A percentile compares a stretch with the other conserved stretches of the same genome.
These are phyloP conservation scores for Camellia oleifera DNA, from an alignment of 179 eudicot genomes.

Conservation along the genomic window DNA sequence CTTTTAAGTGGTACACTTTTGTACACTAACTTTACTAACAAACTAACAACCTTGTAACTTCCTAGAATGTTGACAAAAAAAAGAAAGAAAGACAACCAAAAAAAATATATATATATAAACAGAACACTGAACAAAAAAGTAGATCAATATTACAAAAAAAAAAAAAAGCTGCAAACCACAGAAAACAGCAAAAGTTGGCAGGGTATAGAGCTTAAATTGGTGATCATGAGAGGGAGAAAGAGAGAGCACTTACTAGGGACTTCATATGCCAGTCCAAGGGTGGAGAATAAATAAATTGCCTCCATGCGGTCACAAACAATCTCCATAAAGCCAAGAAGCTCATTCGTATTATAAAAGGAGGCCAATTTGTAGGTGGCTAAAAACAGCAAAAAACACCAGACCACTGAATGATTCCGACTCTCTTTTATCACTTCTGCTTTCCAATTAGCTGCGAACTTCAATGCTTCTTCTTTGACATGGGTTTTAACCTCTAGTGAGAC, in stretches of 20 bases:
- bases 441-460: slow-evolving; percentile 28
- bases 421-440: slow-evolving; percentile 12
- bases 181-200: neutral
- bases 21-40: too few species aligned
- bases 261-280: slow-evolving; percentile 22
- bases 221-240: neutral
- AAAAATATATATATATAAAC: too few species aligned
- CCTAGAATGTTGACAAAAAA: too few species aligned
- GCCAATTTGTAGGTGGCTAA: slow-evolving; percentile 26
- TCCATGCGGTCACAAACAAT: slow-evolving; percentile 9
- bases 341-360: slow-evolving; percentile 15
- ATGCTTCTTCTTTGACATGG: slow-evolving; percentile 21
- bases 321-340: slow-evolving; percentile 28
- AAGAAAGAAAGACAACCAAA: too few species aligned
- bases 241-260: slow-evolving; percentile 20
- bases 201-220: neutral
- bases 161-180: neutral
- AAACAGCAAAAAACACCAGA: slow-evolving; percentile 31
- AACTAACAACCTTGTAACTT: too few species aligned
- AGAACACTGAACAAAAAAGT: too few species aligned
- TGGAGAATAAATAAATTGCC: slow-evolving; percentile 14
- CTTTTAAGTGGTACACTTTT: too few species aligned
- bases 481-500: slow-evolving; percentile 21
- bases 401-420: slow-evolving; percentile 12
- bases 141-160: neutral